Conservation (phyloP, 1,139 yeast species). For the Candida sp. region DNA sequence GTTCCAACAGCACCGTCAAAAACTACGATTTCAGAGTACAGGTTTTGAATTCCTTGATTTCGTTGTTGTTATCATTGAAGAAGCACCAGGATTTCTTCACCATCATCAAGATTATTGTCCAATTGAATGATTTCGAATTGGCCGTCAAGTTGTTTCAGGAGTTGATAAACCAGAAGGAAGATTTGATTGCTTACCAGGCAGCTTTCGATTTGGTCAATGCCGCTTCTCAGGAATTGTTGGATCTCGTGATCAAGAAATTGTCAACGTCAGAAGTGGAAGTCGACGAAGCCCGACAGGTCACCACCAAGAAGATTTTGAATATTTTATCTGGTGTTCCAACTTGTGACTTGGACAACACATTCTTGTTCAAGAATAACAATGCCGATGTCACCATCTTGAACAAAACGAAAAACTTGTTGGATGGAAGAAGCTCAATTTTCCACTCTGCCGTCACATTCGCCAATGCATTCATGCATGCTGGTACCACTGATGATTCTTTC, state of each 20-base stretch:
- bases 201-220: constrained; percentile 94
- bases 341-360: constrained; percentile 91
- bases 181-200: constrained; percentile 82
- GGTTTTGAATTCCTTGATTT: constrained; percentile 67
- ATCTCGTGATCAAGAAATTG: constrained; percentile 55
- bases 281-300: constrained; percentile 18
- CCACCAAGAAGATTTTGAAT: constrained; percentile 53
- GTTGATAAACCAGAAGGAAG: constrained; percentile 47
- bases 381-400: constrained; percentile 85
- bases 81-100: constrained; percentile 80
- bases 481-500: constrained; percentile 95
- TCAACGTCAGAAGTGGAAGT: constrained; percentile 38
- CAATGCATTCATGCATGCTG: constrained; percentile 95
- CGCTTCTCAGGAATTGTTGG: constrained; percentile 91
- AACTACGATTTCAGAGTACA: constrained; percentile 68
- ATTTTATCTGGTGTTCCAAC: constrained; percentile 94
- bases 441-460: constrained; percentile 97
- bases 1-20: constrained; percentile 66
- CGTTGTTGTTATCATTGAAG: constrained; percentile 58
- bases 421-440: constrained; percentile 92
- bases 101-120: constrained; percentile 85
- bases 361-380: constrained; percentile 83
- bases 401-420: constrained; percentile 80
- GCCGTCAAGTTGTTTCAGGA: constrained; percentile 73
- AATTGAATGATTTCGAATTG: constrained; percentile 74